Evolutionary conservation across 768 basidiomycete genomes (phyloP).

Genomic region (Xerocomellus intermedius): DNA sequence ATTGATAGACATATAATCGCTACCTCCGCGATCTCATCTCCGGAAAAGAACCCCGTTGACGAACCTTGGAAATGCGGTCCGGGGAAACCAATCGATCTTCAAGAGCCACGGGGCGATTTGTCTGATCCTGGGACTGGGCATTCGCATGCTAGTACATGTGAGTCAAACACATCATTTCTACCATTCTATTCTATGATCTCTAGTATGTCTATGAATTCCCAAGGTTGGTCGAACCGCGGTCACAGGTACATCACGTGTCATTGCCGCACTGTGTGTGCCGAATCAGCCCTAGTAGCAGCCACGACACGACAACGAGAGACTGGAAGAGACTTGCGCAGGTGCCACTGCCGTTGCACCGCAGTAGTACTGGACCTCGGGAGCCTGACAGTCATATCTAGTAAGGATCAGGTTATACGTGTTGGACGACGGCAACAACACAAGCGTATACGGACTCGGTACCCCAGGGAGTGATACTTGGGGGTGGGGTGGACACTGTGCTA

Average conservation of each 20-base stretch:
- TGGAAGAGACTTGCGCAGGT: constrained; percentile 15
- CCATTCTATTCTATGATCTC: background rate
- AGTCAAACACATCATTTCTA: background rate
- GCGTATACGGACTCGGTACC: constrained; percentile 13
- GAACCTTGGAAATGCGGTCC: constrained; percentile 1
- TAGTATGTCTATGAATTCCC: background rate
- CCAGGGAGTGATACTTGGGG: constrained; percentile 5
- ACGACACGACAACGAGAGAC: background rate
- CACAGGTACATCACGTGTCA: background rate
- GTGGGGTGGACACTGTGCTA: constrained; percentile 18
- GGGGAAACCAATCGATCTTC: constrained; percentile 1
- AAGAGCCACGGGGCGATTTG: background rate
- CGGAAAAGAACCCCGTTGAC: background rate
- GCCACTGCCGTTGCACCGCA: constrained; percentile 7
- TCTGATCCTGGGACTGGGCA: background rate
- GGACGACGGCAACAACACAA: background rate
- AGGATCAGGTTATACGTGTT: background rate
- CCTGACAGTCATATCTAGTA: constrained; percentile 15
- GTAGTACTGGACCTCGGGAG: constrained; percentile 10
- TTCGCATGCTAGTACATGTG: background rate
- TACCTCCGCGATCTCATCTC: constrained; percentile 8
- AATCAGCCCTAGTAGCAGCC: background rate
- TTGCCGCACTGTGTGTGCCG: constrained; percentile 16
- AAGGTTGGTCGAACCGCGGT: background rate
- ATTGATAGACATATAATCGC: background rate